These are phyloP conservation scores for Vaccinium corymbosum DNA, from an alignment of 148 eudicot genomes.

Conservation along the genomic window DNA sequence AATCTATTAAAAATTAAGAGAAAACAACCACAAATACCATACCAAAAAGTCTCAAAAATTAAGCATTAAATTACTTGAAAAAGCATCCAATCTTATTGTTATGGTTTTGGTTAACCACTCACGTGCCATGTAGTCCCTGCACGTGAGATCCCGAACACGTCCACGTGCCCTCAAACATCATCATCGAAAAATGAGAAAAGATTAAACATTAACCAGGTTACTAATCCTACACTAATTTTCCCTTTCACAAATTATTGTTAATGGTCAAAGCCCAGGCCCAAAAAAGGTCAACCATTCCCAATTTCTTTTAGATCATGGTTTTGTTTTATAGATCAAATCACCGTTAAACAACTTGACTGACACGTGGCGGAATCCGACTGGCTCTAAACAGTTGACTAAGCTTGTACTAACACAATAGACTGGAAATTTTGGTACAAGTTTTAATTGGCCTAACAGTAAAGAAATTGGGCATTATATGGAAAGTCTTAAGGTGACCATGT, in stretches of 20 bases:
- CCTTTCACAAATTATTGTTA: not conserved
- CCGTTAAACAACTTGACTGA: not conserved
- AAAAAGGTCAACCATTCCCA: not conserved
- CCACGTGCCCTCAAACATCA: not conserved
- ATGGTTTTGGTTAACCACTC: not conserved
- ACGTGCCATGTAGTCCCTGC: not conserved
- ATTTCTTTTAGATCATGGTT: not conserved
- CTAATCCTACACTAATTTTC: not conserved
- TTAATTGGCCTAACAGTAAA: slow-evolving; percentile 13
- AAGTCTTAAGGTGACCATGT: not conserved
- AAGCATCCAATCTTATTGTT: not conserved
- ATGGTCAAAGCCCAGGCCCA: slow-evolving; percentile 3
- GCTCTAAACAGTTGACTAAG: not conserved
- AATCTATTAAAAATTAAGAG: too few relatives aligned
- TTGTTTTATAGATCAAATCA: not conserved
- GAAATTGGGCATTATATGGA: not conserved
- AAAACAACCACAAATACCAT: too few relatives aligned
- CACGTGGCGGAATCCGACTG: not conserved
- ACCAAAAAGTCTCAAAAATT: too few relatives aligned
- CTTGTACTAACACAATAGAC: too few relatives aligned
- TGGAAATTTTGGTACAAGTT: not conserved
- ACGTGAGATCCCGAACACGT: not conserved
- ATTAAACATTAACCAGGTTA: not conserved
- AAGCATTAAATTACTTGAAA: not conserved
- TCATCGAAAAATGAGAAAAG: not conserved